Conservation (phyloP, 129 eudicot genomes). For the Flaveria brownii region DNA sequence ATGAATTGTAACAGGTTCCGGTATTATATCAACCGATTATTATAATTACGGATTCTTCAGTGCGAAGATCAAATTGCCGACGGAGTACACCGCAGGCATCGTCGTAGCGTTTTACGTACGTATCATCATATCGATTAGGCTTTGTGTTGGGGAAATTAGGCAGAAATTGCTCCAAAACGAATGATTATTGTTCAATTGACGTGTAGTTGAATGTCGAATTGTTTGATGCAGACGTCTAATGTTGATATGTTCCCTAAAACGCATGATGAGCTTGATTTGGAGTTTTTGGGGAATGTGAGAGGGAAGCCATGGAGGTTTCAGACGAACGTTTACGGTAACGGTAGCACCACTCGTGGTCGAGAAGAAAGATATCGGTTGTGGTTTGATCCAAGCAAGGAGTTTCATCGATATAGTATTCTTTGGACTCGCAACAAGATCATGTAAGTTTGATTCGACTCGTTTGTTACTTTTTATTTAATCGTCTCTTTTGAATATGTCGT, state of each 20-base stretch:
- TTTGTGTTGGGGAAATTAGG: conserved; percentile 10
- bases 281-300: conserved; percentile 64
- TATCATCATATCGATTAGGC: not conserved
- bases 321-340: conserved; percentile 80
- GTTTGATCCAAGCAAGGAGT: conserved; percentile 84
- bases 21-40: conserved; percentile 82
- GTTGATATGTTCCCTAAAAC: conserved; percentile 63
- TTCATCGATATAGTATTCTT: conserved; percentile 74
- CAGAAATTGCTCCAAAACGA: not conserved
- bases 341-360: conserved; percentile 73
- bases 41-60: conserved; percentile 92
- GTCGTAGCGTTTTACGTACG: conserved; percentile 86
- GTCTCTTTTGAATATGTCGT: not conserved
- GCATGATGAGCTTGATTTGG: conserved; percentile 83
- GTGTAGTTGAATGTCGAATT: conserved; percentile 12
- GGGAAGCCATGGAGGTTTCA: conserved; percentile 86
- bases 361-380: conserved; percentile 85
- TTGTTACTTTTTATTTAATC: not conserved
- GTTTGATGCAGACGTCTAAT: conserved; percentile 59
- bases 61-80: conserved; percentile 78
- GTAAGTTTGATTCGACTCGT: conserved; percentile 33
- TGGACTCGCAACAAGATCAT: conserved; percentile 72
- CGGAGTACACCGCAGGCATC: conserved; percentile 71
- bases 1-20: conserved; percentile 57
- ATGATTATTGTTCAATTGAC: not conserved